Base-by-base conservation (phyloP, 2,329 filamentous ascomycete genomes). In the Thielaviopsis populi region DNA sequence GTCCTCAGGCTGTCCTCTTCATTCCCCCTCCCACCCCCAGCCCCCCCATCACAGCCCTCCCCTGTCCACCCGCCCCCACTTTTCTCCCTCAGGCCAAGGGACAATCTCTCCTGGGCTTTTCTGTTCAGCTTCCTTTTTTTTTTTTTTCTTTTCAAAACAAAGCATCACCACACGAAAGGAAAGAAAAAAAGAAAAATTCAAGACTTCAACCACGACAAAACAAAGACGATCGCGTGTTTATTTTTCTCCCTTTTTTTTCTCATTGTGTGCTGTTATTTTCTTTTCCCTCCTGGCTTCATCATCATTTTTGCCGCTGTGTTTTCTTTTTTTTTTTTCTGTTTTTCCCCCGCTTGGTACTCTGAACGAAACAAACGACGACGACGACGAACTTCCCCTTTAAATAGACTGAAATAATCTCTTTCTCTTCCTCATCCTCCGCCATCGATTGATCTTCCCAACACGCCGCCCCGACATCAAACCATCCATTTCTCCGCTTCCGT, bases 401-500 rank as follows among this genome's bases (percentile, higher is more conserved):
- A 54, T 54, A 54, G 41, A 43, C 50, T 54, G 50, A 30, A 33
- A 54, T 54, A 54, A 54, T 54, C 50, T 54, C 50, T 7, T 3
- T 30, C 11, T 40, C 37, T 30, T 59, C 56, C 40, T 19, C 19
- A 19, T 59, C 40, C 5, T n/a, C n/a, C 37, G 8, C 10, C 33
- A 19, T 11, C 27, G n/a, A n/a, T n/a, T n/a, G n/a, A n/a, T 54
- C 50, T 30, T 46, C 50, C 33, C 22, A n/a, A 41, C 10, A 62
- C 64, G 59, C 61, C 67, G 67, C 56, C 63, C 66, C 67, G 64
- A 62, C 65, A 65, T 64, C 53, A 58, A 63, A 65, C 60, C 56
- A 19, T 42, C 59, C 24, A 50, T 61, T 27, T 62, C 61, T 40
- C 61, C 46, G 48, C 68, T 67, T 68, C 67, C 65, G 63, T 63